Evolutionary conservation across 371 early-diverging fungal species (phyloP), one percentile per base, ranked within the genome.

Genomic region (Basidiobolus heterosporus): DNA sequence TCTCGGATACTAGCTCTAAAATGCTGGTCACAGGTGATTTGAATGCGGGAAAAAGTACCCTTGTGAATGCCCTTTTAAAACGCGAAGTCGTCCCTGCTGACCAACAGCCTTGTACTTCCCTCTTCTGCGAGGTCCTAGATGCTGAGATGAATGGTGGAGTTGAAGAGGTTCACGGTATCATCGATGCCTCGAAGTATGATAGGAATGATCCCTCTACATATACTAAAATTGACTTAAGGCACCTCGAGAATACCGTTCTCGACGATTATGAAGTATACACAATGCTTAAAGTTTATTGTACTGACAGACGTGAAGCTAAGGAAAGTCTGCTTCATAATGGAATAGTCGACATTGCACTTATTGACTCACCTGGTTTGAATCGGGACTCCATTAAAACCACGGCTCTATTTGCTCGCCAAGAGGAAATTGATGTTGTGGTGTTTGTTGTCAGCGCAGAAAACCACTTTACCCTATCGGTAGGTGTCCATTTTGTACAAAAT

Each of bases 371-470:
- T 7, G 98, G 98, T n/a, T 69, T 98, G 43, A 98, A 98, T 62
- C 85, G 91, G 23, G 96, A 98, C 59, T 85, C 89, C 20, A 71
- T 90, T 56, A 91, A 95, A 61, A 98, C 98, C 18, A 93, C 87
- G 8, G 80, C 88, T 44, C 71, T 95, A 2, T 92, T 95, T 75
- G 85, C 95, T 9, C 82, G 90, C 47, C 94, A 95, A 64, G 91
- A 93, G 56, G 93, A 93, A 58, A 98, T 98, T 57, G 98, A 98
- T 57, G 95, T 93, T 6, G 85, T 98, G 43, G 88, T 98, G 8
- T 97, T 98, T 75, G 90, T 94, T 13, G 93, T 98, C 41, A 89
- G 89, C 57, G 94, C 98, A 15, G 96, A 91, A 59, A 95, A 98
- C 57, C 95, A 94, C 61, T 94, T 98, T 56, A 98, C 98, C 1